Evolutionary conservation across 1,139 yeast genomes (phyloP), one percentile per base, ranked within the genome.

Genomic region (Debaryomycetaceae sp.): DNA sequence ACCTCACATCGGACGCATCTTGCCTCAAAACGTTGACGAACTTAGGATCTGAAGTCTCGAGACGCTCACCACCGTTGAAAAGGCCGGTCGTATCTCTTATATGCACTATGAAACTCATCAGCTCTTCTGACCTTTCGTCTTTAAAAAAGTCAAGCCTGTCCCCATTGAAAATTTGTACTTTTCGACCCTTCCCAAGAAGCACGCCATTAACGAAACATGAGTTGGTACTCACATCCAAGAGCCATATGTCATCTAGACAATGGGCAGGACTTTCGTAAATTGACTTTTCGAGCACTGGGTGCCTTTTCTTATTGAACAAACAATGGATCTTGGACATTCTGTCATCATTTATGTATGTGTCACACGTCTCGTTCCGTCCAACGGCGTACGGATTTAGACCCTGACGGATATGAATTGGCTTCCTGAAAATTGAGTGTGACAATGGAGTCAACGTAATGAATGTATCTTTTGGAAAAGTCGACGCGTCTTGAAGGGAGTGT

Each of bases 241-340:
- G 66, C 96, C 96, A 89, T n/a, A 87, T 70, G 56, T 83, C 90
- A 46, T 83, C 88, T 4, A 79, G 65, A 47, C 84, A 81, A 47
- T 79, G 77, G 0, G 87, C 88, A 0, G 88, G 87, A 13, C 85
- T 79, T 54, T 82, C 87, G 54, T 69, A 78, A 7, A 81, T 74
- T 36, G 84, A 77, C 6, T 64, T 55, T 37, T 68, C 68, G 4
- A 73, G 70, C 7, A 77, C 75, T 0, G 84, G 82, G 55, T 83
- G 87, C 44, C 86, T 68, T 48, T 78, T 75, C 54, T 83, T 80
- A 44, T 74, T 59, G 13, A 93, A 68, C 36, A 83, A 70, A 59
- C 97, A 90, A 60, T 93, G 98, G 4, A 85, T 74, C 51, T 89
- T 87, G 2, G 97, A 90, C 55, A 91, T 76, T 42, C 97, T 69